Conservation (phyloP, 2,329 filamentous ascomycete genomes). For the Neopestalotiopsis sp. region DNA sequence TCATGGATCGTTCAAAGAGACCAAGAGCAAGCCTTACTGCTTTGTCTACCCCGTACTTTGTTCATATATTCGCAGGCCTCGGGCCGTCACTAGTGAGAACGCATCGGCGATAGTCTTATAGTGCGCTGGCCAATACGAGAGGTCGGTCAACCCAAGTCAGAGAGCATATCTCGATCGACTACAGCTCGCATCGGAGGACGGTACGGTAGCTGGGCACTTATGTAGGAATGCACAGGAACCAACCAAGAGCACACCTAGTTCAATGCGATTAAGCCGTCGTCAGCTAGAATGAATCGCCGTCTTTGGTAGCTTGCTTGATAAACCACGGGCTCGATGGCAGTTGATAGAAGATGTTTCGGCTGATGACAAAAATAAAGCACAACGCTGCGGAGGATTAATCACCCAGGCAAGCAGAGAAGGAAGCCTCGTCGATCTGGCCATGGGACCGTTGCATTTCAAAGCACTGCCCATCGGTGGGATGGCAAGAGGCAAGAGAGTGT, state of each 20-base stretch:
- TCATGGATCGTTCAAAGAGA: too few species aligned
- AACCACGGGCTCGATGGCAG: too few species aligned
- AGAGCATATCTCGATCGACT: neutral
- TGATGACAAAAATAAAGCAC: neutral
- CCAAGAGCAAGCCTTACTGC: neutral
- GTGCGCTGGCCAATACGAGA: neutral
- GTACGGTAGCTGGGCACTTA: neutral
- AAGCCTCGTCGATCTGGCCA: neutral
- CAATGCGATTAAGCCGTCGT: neutral
- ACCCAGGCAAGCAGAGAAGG: neutral
- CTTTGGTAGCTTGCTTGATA: too few species aligned
- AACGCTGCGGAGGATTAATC: neutral
- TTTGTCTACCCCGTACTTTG: neutral
- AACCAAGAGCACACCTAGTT: neutral
- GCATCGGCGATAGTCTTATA: slow-evolving; percentile 5
- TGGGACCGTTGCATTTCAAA: slow-evolving; percentile 4
- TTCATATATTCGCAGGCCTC: neutral
- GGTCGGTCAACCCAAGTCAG: neutral
- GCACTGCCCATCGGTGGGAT: neutral
- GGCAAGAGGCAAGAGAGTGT: too few species aligned
- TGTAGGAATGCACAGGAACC: neutral
- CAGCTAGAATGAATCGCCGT: neutral
- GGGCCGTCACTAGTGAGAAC: slow-evolving; percentile 4
- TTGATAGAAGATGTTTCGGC: neutral
- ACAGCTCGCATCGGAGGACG: neutral